A percentile compares a stretch with the other conserved stretches of the same genome.
phyloP scores from a whole-genome alignment of 768 basidiomycete species.

The Wakefieldia striispora region DNA sequence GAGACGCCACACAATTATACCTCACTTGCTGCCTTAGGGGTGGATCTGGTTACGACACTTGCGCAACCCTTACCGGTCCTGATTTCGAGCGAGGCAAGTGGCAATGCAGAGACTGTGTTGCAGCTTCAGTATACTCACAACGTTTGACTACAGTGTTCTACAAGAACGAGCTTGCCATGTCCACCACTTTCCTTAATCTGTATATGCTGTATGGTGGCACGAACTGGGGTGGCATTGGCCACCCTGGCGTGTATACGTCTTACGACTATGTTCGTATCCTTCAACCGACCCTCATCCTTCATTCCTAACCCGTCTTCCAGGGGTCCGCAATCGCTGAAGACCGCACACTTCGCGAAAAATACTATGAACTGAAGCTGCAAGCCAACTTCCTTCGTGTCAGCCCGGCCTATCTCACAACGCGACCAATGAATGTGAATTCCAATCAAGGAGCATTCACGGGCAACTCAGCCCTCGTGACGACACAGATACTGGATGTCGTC shows the following conservation, averaged over 20 bases:
- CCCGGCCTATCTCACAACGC: constrained; percentile 48
- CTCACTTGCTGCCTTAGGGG: constrained; percentile 16
- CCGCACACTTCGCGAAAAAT: constrained; percentile 50
- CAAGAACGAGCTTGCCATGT: constrained; percentile 23
- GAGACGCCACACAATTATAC: constrained; percentile 13
- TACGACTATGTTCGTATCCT: constrained; percentile 51
- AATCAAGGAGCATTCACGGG: constrained; percentile 47
- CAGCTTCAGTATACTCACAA: constrained; percentile 2
- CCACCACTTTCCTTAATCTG: constrained; percentile 33
- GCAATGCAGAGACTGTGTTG: background rate
- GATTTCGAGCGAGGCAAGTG: constrained; percentile 23
- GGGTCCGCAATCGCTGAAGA: constrained; percentile 52
- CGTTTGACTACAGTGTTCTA: constrained; percentile 9
- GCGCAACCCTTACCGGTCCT: constrained; percentile 23
- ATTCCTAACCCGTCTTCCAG: constrained; percentile 22
- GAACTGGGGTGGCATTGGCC: constrained; percentile 56
- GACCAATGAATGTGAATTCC: constrained; percentile 40
- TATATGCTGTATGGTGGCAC: constrained; percentile 67
- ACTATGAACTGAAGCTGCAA: constrained; percentile 51
- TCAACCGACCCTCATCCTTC: background rate
- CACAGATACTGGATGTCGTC: constrained; percentile 46
- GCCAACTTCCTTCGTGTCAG: constrained; percentile 50
- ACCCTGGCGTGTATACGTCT: constrained; percentile 57
- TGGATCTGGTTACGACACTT: constrained; percentile 21
- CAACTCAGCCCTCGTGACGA: constrained; percentile 47